Evolutionary conservation across 2,329 filamentous ascomycete genomes (phyloP), one percentile per base, ranked within the genome.

Genomic region (Arthrobotrys sinensis): DNA sequence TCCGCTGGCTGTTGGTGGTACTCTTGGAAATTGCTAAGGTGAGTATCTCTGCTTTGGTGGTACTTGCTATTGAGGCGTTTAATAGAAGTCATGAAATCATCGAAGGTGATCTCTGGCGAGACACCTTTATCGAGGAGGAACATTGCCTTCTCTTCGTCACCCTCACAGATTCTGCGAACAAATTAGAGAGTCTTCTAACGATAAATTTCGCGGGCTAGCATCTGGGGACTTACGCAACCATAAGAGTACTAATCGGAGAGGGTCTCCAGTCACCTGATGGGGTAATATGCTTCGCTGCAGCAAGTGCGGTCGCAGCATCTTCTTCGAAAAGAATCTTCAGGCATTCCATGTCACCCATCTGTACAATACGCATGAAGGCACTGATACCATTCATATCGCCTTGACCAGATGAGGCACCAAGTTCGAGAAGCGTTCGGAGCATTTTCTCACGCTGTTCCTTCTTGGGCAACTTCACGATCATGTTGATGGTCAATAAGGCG

Each of bases 361-460:
- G 85, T 0, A 91, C 87, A 68, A 89, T 89, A 76, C 89, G 89
- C 77, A 93, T 89, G 76, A 96, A 87, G 0, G 88, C 89, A 1
- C 92, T 94, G 34, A 87, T 85, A 3, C 90, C 88, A 7, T 88
- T 85, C 40, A 73, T 80, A 40, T 95, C 92, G 0, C 90, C 92
- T 83, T 96, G 93, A 0, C 91, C 89, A 38, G 88, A 90, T 0
- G 91, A 91, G 1, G 92, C 92, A 0, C 93, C 93, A 1, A 94
- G 87, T 53, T 88, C 86, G 34, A 96, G 84, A 7, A 96, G 87
- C 0, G 89, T 86, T 55, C 87, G 85, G 0, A 88, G 87, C 88
- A 94, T 94, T 12, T 38, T 60, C 8, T 68, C 71, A 24, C 65
- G 77, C 50, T 81, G 76, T 81, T 90, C 88, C 1, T 90, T 88